phyloP scores from a whole-genome alignment of 202 grass and related monocot species.

The Thinopyrum obtusiflorum region DNA sequence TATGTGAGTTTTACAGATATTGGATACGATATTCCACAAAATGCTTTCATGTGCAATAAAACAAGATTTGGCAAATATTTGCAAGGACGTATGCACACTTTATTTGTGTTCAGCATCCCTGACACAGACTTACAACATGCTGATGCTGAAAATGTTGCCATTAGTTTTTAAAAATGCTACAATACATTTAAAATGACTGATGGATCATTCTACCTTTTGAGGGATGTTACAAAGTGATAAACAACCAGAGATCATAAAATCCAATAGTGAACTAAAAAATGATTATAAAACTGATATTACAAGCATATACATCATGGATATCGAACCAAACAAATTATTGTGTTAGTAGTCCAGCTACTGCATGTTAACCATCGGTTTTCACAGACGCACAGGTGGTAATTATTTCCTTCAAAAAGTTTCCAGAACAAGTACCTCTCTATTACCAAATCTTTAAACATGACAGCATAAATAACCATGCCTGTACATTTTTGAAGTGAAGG shows the following conservation, averaged over 20 bases:
- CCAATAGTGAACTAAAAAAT: background rate
- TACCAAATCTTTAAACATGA: slow-evolving; percentile 1
- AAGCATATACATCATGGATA: background rate
- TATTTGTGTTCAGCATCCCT: background rate
- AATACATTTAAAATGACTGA: background rate
- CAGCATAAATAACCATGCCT: background rate
- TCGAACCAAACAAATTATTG: background rate
- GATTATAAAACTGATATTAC: background rate
- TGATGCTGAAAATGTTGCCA: background rate
- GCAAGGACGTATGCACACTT: background rate
- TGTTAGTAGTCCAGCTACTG: background rate
- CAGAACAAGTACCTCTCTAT: background rate
- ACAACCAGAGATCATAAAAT: background rate
- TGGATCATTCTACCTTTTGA: background rate
- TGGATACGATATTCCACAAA: slow-evolving; percentile 10
- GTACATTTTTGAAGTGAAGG: background rate
- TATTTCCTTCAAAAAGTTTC: background rate
- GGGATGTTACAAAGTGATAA: background rate
- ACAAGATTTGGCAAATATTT: background rate
- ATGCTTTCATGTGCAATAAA: background rate
- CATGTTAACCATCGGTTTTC: background rate
- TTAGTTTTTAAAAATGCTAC: background rate
- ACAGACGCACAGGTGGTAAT: background rate
- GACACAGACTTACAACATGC: background rate
- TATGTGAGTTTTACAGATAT: background rate